A percentile compares a stretch with the other conserved stretches of the same genome.
Conservation (phyloP, 805 yeast species). For the Candida rishiriensis region DNA sequence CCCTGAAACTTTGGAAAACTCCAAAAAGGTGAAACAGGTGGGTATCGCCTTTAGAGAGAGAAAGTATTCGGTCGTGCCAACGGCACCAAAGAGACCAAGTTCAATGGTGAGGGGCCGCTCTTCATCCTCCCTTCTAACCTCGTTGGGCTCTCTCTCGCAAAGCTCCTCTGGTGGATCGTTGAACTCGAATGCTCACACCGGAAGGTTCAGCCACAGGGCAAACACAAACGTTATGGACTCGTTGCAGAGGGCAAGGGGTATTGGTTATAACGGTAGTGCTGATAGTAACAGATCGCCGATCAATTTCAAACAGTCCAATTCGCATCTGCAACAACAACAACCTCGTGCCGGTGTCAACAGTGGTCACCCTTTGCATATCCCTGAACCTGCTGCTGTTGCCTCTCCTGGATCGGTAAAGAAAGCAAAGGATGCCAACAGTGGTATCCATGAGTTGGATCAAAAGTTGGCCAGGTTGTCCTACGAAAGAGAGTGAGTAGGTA, state of each 20-base stretch:
- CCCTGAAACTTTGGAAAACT: constrained; percentile 39
- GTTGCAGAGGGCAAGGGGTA: constrained; percentile 22
- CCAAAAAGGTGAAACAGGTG: constrained; percentile 60
- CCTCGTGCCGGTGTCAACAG: no score
- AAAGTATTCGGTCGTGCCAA: constrained; percentile 70
- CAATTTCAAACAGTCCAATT: no score
- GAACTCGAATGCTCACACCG: not conserved
- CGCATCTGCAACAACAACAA: no score
- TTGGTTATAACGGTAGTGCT: not conserved
- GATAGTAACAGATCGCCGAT: no score
- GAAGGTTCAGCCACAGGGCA: constrained; percentile 8
- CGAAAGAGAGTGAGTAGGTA: not conserved
- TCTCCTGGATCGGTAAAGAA: no score
- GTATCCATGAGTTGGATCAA: constrained; percentile 10
- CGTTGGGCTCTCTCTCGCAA: constrained; percentile 2
- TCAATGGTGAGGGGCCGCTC: constrained; percentile 7
- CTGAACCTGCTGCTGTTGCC: no score
- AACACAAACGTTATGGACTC: constrained; percentile 13
- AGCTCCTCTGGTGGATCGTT: not conserved
- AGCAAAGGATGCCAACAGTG: no score
- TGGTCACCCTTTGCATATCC: no score
- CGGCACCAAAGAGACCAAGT: constrained; percentile 47
- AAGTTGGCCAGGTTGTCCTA: constrained; percentile 8
- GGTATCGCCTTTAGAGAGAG: constrained; percentile 68
- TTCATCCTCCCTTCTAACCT: not conserved